phyloP scores from a whole-genome alignment of 2,329 filamentous ascomycete species.

The Apiospora saccharicola region DNA sequence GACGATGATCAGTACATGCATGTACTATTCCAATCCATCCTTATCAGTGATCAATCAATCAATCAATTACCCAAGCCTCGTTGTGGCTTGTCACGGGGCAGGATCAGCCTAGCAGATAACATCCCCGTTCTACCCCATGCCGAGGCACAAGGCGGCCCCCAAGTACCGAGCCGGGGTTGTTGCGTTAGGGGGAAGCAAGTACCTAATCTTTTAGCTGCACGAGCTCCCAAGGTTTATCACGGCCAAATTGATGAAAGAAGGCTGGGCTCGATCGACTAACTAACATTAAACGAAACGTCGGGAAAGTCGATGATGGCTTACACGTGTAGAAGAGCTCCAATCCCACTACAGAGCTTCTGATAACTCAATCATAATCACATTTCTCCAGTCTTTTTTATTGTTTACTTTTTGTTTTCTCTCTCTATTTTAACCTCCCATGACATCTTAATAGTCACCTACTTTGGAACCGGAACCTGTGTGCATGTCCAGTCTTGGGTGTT shows the following conservation, averaged over 20 bases:
- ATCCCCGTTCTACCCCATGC: not conserved
- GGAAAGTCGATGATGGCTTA: conserved; percentile 14
- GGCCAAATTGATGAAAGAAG: not conserved
- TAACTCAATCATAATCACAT: not conserved
- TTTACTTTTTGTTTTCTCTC: not conserved
- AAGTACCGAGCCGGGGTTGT: conserved; percentile 17
- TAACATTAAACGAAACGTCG: not conserved
- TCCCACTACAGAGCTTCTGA: not conserved
- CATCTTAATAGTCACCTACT: not conserved
- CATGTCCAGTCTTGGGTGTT: not conserved
- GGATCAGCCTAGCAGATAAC: not conserved
- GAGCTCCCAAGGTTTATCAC: not conserved
- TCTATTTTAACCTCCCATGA: not conserved
- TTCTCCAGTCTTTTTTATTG: not conserved
- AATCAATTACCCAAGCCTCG: not conserved
- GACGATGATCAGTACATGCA: conserved; percentile 14
- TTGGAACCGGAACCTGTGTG: not conserved
- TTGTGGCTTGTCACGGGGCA: conserved; percentile 13
- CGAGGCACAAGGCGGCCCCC: not conserved
- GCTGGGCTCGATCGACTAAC: not conserved
- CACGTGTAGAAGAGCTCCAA: conserved; percentile 17
- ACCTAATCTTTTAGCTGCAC: conserved; percentile 18
- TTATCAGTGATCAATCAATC: not conserved
- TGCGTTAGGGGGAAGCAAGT: not conserved
- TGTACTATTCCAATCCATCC: not conserved